These are phyloP conservation scores for Exobasidium cylindrosporum DNA, from an alignment of 1,284 basidiomycete species.

Conservation along the genomic window DNA sequence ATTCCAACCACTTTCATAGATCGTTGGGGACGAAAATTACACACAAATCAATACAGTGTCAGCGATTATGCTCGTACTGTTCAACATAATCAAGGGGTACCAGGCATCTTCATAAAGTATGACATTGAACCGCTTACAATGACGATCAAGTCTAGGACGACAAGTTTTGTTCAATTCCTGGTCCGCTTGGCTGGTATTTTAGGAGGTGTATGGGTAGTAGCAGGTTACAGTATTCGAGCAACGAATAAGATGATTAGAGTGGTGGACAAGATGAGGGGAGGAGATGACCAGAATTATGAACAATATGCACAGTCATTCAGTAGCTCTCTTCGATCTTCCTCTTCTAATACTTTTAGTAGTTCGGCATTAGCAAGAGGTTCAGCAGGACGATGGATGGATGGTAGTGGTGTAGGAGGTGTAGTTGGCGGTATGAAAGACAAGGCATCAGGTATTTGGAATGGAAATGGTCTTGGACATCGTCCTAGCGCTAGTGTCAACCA, in stretches of 20 bases:
- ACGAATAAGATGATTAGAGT: conserved; percentile 28
- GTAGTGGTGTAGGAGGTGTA: not conserved
- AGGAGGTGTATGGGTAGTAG: conserved; percentile 56
- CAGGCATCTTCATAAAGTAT: conserved; percentile 63
- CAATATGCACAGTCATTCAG: conserved; percentile 13
- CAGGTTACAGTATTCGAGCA: conserved; percentile 40
- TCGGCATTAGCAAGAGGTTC: not conserved
- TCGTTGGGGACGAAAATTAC: conserved; percentile 62
- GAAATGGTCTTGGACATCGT: not conserved
- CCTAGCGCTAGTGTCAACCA: not conserved
- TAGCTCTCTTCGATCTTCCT: conserved; percentile 19
- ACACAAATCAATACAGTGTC: conserved; percentile 91
- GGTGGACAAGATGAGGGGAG: conserved; percentile 18
- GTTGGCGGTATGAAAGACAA: not conserved
- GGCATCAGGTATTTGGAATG: not conserved
- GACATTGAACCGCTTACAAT: conserved; percentile 87
- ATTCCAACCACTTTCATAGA: conserved; percentile 90
- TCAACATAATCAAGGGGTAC: conserved; percentile 73
- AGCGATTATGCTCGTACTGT: conserved; percentile 83
- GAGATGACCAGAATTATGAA: conserved; percentile 22
- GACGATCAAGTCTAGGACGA: conserved; percentile 81
- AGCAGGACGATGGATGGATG: not conserved
- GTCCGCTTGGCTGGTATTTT: conserved; percentile 66
- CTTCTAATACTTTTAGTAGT: no score
- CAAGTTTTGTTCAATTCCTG: conserved; percentile 73